Percentiles rank a stretch among this genome's conserved stretches.
Conservation (phyloP, 148 eudicot species). For the Amaranthus hypochondriacus region DNA sequence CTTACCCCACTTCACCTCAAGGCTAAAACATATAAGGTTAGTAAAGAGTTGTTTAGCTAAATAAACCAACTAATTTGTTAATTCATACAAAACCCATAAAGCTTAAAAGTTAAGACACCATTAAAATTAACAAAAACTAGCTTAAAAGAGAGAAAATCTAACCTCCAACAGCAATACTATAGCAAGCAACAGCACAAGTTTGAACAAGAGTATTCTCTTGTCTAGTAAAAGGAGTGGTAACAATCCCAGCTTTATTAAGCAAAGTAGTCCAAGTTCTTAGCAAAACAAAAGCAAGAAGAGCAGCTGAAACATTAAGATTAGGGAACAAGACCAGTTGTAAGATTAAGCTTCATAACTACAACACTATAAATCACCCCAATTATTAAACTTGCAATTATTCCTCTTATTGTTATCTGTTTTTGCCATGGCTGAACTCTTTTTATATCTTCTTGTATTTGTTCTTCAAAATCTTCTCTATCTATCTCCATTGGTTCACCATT, state of each 20-base stretch:
- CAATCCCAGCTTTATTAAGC: conserved; percentile 47
- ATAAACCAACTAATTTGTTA: too few species aligned
- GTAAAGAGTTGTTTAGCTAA: too few species aligned
- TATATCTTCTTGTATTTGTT: conserved; percentile 26
- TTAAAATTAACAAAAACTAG: neutral
- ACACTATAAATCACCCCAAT: conserved; percentile 72
- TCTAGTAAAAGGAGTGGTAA: conserved; percentile 52
- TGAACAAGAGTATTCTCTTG: conserved; percentile 83
- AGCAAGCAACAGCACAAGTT: conserved; percentile 87
- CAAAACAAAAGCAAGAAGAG: conserved; percentile 62
- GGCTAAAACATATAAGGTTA: too few species aligned
- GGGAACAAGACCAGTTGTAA: conserved; percentile 81
- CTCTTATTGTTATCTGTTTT: conserved; percentile 59
- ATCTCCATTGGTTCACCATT: conserved; percentile 21
- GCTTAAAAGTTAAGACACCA: too few species aligned
- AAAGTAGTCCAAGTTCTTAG: conserved; percentile 55
- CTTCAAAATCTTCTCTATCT: conserved; percentile 18
- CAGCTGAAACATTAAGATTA: conserved; percentile 78
- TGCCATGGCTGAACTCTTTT: conserved; percentile 60
- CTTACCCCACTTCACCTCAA: too few species aligned
- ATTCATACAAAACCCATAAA: too few species aligned
- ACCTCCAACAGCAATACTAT: conserved; percentile 84
- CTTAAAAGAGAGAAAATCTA: neutral
- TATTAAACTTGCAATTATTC: conserved; percentile 47
- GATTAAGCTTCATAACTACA: conserved; percentile 67